Base-by-base conservation (phyloP, 148 eudicot genomes). In the Rheum nobile region DNA sequence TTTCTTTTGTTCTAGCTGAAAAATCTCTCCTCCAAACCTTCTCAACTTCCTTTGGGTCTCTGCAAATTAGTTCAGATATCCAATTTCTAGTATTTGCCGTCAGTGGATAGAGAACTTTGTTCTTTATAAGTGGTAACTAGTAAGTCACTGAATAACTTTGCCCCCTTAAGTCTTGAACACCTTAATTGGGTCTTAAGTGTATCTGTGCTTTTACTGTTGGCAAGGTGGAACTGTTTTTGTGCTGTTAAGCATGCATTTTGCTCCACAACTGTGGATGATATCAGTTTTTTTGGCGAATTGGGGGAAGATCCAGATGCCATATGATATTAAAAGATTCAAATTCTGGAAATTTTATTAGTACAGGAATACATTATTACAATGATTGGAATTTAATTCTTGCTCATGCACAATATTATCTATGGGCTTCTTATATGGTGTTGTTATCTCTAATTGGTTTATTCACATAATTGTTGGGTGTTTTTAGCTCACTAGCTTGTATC, bases 21-120 rank as follows among this genome's bases (percentile, higher is more conserved):
- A 52, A 65, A 48, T 59, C 50, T 65, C 16, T 70, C 11, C 28
- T 7, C 73, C 59, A 82, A 79, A 80, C 85, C 86, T 67, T 69
- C 14, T 37, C 38, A 63, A 32, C 69, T 63, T 63, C 69, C 39
- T 63, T 63, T 31, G 11, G 21, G 69, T 8, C 13, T 32, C 69
- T 63, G 21, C 8, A 26, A 31, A 31, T 31, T 31, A 31, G 39
- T 63, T 63, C 31, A 14, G 69, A 63, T 29, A 31, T 63, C 69
- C 37, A 63, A 12, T 63, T 63, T 59, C 11, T 59, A 59, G 67
- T 59, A 24, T 24, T 22, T 24, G 63, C 63, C 0, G 63, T 55
- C 24, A 24, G 63, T 55, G 8, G 8, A 55, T 55, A 21, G 14
- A 55, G 24, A 55, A 55, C n/a, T 54, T 22, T 54, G 63, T 54